Evolutionary conservation across 2,329 filamentous ascomycete genomes (phyloP), one percentile per base, ranked within the genome.

Genomic region (Exophiala bonariae): DNA sequence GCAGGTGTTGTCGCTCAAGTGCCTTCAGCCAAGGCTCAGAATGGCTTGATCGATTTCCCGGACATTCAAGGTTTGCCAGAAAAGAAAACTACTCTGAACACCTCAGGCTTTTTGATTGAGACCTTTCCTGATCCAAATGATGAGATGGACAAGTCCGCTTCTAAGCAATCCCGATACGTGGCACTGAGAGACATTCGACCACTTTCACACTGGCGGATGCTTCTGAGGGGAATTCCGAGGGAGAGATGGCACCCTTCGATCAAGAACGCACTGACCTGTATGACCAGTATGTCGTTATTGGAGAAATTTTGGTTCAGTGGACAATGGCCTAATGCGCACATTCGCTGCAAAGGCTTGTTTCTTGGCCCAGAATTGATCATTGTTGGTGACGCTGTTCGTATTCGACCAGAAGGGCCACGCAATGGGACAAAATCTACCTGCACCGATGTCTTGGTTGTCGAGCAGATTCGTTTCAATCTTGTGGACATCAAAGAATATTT

Each of bases 81-180:
- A 0, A 72, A 75, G 37, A 56, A 64, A 28, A 66, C 59, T 26
- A 69, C 64, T 10, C 61, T 80, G 10, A 77, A 72, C 44, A 73
- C 73, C 47, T 74, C 74, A 19, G 79, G 80, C 0, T 77, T 80
- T 47, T 74, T 80, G 1, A 67, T 84, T 1, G 80, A 84, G 55
- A 78, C 77, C 0, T 62, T 82, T 10, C 72, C 80, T 0, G 64
- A 79, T 49, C 74, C 76, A 0, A 74, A 78, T 52, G 66, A 68
- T 13, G 47, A 51, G 16, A 52, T 63, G 1, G 68, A 78, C 54
- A 83, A 83, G 57, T 66, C 67, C 4, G 64, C 71, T 2, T 79
- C 76, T 0, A 72, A 75, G 45, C 76, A 77, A 47, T 76, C 79
- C 56, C 76, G 70, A 48, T 82, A 82, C 52, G 67, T 83, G 2